A percentile compares a stretch with the other conserved stretches of the same genome.
Conservation (phyloP, 352 stramenopile genomes). For the Aphanomyces astaci region DNA sequence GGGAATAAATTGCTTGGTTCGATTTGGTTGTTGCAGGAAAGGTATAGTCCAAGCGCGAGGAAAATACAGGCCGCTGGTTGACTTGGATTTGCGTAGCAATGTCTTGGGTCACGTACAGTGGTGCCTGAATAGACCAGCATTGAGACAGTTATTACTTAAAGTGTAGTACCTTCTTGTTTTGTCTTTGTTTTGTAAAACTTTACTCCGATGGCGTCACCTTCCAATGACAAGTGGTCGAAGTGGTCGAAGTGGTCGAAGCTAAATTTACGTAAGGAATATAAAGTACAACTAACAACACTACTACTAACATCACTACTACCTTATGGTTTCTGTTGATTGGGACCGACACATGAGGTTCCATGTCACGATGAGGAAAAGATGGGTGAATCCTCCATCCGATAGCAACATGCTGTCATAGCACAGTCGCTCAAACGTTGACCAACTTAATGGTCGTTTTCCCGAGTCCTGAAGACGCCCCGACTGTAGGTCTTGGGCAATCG, state of each 20-base stretch:
- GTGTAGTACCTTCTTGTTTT: neutral
- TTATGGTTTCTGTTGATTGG: too few relatives aligned
- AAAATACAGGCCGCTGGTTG: neutral
- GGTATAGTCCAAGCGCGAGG: neutral
- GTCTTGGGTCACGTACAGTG: neutral
- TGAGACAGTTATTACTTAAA: too few relatives aligned
- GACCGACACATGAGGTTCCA: too few relatives aligned
- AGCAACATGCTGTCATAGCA: too few relatives aligned
- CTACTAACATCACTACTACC: neutral
- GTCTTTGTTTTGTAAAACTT: neutral
- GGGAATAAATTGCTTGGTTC: neutral
- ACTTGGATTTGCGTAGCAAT: neutral
- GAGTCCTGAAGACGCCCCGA: too few relatives aligned
- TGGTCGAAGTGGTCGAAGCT: neutral
- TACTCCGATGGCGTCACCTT: neutral
- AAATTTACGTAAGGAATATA: neutral
- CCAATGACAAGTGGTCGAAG: neutral
- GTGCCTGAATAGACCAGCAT: neutral
- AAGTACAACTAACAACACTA: neutral
- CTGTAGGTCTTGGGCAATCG: too few relatives aligned
- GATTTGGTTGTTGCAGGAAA: neutral
- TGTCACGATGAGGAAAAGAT: neutral
- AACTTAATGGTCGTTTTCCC: neutral
- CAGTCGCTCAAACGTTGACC: neutral
- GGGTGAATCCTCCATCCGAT: neutral